phyloP scores from a whole-genome alignment of 192 early-diverging fungal genomes.

The Physocladia obscura region DNA sequence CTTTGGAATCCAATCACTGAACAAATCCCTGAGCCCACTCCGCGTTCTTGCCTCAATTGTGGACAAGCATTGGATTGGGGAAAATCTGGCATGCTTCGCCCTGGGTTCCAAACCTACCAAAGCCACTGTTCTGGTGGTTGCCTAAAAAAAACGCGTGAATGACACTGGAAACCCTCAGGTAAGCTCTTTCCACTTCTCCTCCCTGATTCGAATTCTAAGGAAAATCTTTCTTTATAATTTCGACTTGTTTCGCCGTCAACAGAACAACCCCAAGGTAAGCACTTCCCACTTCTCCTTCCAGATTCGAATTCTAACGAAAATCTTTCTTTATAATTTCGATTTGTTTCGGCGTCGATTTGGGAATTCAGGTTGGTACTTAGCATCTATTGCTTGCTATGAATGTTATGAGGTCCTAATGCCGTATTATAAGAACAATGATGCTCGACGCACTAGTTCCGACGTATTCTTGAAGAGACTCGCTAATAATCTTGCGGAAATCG shows the following conservation, averaged over 20 bases:
- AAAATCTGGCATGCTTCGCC: too few species aligned
- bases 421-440: background rate
- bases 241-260: too few species aligned
- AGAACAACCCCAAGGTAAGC: background rate
- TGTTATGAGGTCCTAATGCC: too few species aligned
- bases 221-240: too few species aligned
- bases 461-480: background rate
- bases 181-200: background rate
- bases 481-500: background rate
- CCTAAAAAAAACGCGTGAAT: slow-evolving; percentile 2
- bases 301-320: background rate
- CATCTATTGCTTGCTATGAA: background rate
- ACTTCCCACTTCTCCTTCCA: background rate
- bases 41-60: background rate
- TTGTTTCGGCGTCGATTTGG: background rate
- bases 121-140: slow-evolving; percentile 1
- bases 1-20: background rate
- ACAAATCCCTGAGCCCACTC: background rate
- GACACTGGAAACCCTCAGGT: background rate
- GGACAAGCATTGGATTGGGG: too few species aligned
- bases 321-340: background rate
- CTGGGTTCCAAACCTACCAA: slow-evolving; percentile 6
- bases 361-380: background rate
- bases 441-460: background rate
- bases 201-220: background rate